Conservation (phyloP, 805 yeast genomes). For the Candida xiaguanensis region DNA sequence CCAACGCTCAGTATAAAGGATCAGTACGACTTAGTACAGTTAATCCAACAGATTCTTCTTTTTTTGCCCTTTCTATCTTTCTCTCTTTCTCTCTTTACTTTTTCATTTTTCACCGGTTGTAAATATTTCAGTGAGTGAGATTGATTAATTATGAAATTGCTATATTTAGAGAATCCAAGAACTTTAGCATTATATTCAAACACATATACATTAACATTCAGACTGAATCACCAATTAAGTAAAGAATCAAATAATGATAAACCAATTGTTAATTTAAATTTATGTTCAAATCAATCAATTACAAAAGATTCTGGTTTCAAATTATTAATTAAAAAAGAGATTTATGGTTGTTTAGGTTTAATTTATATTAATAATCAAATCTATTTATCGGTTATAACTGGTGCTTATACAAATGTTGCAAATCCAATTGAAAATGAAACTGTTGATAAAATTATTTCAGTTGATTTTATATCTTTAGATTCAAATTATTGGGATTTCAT, state of each 20-base stretch:
- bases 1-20: too few species aligned
- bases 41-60: too few species aligned
- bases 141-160: conserved; percentile 33
- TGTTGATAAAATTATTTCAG: conserved; percentile 75
- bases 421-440: conserved; percentile 76
- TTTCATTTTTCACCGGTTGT: too few species aligned
- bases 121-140: too few species aligned
- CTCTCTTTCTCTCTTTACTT: too few species aligned
- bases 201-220: conserved; percentile 23
- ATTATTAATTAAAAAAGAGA: conserved; percentile 35
- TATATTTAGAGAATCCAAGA: conserved; percentile 30
- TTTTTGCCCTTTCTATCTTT: too few species aligned
- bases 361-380: conserved; percentile 64
- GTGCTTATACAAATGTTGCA: conserved; percentile 68
- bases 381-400: conserved; percentile 76
- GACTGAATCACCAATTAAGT: conserved; percentile 12
- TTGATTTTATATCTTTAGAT: conserved; percentile 79
- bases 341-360: conserved; percentile 75
- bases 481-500: conserved; percentile 76
- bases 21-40: too few species aligned
- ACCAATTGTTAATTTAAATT: conserved; percentile 46
- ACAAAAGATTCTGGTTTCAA: conserved; percentile 36
- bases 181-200: conserved; percentile 27
- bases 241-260: conserved; percentile 15
- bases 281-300: conserved; percentile 34